Percentiles rank a stretch among this genome's conserved stretches.
Conservation (phyloP, 2,329 filamentous ascomycete species). For the Alternaria sp. region DNA sequence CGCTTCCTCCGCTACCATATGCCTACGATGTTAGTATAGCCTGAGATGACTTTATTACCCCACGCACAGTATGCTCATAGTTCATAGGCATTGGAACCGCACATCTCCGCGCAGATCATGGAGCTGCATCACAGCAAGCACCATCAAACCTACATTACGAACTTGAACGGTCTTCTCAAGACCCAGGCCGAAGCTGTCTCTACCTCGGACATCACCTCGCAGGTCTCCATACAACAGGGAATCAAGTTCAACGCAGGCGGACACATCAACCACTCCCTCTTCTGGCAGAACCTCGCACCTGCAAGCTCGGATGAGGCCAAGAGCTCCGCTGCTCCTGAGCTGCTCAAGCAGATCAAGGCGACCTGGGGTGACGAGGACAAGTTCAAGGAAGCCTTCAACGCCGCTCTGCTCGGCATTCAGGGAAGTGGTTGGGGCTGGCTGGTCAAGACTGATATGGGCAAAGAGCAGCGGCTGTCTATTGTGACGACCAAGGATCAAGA, state of each 20-base stretch:
- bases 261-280: conserved; percentile 91
- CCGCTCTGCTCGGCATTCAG: conserved; percentile 72
- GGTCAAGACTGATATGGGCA: conserved; percentile 67
- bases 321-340: conserved; percentile 60
- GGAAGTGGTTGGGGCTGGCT: conserved; percentile 92
- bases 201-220: conserved; percentile 65
- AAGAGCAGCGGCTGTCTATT: conserved; percentile 64
- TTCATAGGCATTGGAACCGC: conserved; percentile 69
- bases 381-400: conserved; percentile 71
- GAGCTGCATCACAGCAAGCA: conserved; percentile 80
- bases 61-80: conserved; percentile 9
- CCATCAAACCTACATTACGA: conserved; percentile 78
- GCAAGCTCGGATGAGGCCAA: conserved; percentile 64
- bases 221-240: conserved; percentile 70
- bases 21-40: conserved; percentile 67
- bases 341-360: conserved; percentile 66
- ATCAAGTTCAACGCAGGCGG: conserved; percentile 91
- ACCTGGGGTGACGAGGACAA: conserved; percentile 72
- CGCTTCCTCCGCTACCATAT: conserved; percentile 70
- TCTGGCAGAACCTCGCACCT: conserved; percentile 84
- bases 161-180: conserved; percentile 71
- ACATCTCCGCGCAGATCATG: conserved; percentile 81
- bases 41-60: background rate
- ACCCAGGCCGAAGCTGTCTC: conserved; percentile 64
- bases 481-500: conserved; percentile 89